Conservation (phyloP, 306 rosid genomes). For the Trifolium pratense region DNA sequence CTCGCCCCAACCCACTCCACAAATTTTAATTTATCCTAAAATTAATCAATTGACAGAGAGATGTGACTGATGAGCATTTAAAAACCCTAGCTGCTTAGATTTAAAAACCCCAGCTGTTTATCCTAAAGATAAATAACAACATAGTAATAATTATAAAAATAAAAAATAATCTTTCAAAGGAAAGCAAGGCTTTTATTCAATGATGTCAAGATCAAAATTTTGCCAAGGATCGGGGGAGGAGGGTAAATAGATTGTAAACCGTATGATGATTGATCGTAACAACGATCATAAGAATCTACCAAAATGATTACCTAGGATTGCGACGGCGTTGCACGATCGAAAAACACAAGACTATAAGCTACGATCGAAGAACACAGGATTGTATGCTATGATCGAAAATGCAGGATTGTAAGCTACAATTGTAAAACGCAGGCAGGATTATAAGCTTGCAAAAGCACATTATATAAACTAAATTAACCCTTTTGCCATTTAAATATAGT, state of each 20-base stretch:
- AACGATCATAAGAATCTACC: background rate
- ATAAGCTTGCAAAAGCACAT: background rate
- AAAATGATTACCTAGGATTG: background rate
- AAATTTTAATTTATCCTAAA: conserved; percentile 29
- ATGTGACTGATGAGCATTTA: background rate
- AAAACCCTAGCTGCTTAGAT: conserved; percentile 10
- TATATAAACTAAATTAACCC: background rate
- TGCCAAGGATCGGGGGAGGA: conserved; percentile 5
- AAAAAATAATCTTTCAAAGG: background rate
- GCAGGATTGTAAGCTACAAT: too few relatives aligned
- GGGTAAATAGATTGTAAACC: background rate
- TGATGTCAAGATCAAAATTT: background rate
- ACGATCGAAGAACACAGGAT: too few relatives aligned
- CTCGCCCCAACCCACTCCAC: conserved; percentile 9
- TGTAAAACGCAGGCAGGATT: too few relatives aligned
- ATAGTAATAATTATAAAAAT: background rate
- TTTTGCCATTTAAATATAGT: conserved; percentile 1
- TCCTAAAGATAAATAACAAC: conserved; percentile 18
- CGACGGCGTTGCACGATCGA: background rate
- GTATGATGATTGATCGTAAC: background rate
- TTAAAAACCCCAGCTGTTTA: conserved; percentile 18
- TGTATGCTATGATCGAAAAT: too few relatives aligned
- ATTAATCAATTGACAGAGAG: conserved; percentile 16
- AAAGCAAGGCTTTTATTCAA: conserved; percentile 4
- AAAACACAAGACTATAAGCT: background rate